Evolutionary conservation across 164 flowering plant species (phyloP), one percentile per base, ranked within the genome.

Genomic region (Protea cynaroides): DNA sequence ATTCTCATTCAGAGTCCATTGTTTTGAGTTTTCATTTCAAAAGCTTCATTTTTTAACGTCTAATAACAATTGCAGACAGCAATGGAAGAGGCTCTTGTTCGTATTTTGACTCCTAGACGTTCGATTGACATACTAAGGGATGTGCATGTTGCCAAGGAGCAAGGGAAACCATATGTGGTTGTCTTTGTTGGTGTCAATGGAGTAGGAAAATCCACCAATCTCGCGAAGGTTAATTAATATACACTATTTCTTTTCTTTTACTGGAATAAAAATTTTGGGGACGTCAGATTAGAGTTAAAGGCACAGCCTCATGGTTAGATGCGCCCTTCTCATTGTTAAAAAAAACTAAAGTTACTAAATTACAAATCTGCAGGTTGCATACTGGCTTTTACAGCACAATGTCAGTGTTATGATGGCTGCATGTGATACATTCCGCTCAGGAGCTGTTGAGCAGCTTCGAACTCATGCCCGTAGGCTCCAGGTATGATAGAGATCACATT

Each of bases 141-240:
- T 71, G 93, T 87, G 44, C 90, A 87, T 76, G 84, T 86, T 63
- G 80, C 88, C 43, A 85, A 80, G 71, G 90, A 87, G 63, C 93
- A 81, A 58, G 69, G 80, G 62, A 87, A 81, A 58, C 93, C 93
- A 17, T 87, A 87, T 76, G 93, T 87, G 15, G 80, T 87, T 59
- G 93, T 87, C 55, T 87, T 87, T 74, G 87, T 87, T 52, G 93
- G 93, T 68, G 93, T 87, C 29, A 87, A 87, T 78, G 93, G 90
- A 59, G 90, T 87, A 69, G 93, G 93, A 36, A 87, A 87, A 70
- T 87, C 93, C 5, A 85, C 93, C 65, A 87, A 87, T 70, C 81
- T 87, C 25, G 93, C 93, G 3, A 87, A 87, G 84, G 89, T 86
- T 40, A 29, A 54, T 56, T 21, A 18, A 8, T 3, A n/a, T 10